Base-by-base conservation (phyloP, 495 filamentous ascomycete genomes). In the Haplographium delicatum region DNA sequence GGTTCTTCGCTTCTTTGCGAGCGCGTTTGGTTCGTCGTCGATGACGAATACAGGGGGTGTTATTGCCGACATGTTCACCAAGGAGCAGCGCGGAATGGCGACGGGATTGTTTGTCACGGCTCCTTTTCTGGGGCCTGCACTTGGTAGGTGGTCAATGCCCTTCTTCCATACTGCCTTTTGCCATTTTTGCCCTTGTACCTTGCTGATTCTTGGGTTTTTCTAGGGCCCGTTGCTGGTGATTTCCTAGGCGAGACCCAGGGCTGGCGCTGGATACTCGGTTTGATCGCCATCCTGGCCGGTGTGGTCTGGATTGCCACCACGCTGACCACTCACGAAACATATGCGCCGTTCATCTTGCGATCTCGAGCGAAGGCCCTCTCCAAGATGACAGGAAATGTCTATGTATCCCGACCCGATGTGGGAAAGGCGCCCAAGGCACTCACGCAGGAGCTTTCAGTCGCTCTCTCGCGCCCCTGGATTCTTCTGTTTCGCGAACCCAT, bases 401-500 rank as follows among this genome's bases (percentile, higher is more conserved):
- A 79, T 60, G 49, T 66, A 30, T 76, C 91, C 57, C 71, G 86
- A 13, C 45, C 25, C 4, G 45, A 80, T 57, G 63, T 64, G 27
- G 66, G 68, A 19, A 63, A 62, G 3, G 69, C 70, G 47, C 59
- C 64, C 24, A 54, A 56, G 2, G 69, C 64, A 6, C 38, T 70
- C 16, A 19, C 56, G 7, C 62, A 72, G 37, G 69, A 76, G 37
- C 64, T 77, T 55, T 63, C 63, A 26, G 62, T 65, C 10, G 64
- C 73, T 15, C 61, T 80, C 1, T 76, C 81, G 33, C 56, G 56
- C 8, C 56, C 56, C 2, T 54, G 50, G 45, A 42, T 51, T 8
- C 74, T 97, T 10, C 75, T 97, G 26, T 71, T 83, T 47, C 62
- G 80, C 45, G 91, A 96, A 67, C 88, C 87, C 18, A 96, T 96